phyloP scores from a whole-genome alignment of 1,139 yeast genomes.

The Suhomyces bolitotheri region DNA sequence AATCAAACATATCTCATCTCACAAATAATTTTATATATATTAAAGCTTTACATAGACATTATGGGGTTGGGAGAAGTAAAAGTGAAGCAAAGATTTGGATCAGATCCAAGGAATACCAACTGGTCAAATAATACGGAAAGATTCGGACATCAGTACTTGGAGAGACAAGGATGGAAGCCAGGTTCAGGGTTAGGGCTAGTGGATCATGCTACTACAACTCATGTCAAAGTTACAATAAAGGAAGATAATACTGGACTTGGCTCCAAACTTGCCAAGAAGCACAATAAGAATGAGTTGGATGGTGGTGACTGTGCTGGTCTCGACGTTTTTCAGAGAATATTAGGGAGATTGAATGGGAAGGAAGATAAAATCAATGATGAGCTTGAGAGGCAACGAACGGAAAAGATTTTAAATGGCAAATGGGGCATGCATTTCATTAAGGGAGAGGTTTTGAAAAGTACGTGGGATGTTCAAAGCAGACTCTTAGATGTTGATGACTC shows the following conservation, averaged over 20 bases:
- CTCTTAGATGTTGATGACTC: constrained; percentile 29
- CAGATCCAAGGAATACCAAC: constrained; percentile 89
- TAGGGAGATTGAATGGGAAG: constrained; percentile 83
- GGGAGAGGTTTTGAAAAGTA: constrained; percentile 80
- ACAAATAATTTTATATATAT: no score
- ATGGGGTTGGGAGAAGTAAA: constrained; percentile 92
- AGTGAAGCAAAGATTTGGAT: constrained; percentile 81
- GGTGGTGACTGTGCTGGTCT: constrained; percentile 87
- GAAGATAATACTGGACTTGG: constrained; percentile 87
- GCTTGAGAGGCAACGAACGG: constrained; percentile 64
- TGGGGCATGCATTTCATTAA: constrained; percentile 86
- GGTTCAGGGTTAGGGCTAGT: constrained; percentile 84
- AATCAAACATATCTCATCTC: constrained; percentile 6
- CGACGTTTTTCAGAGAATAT: constrained; percentile 86
- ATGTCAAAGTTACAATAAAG: constrained; percentile 78
- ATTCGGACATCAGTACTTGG: constrained; percentile 85
- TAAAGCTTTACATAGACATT: no score
- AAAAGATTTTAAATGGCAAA: constrained; percentile 69
- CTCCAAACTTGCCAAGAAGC: constrained; percentile 63
- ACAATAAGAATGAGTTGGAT: constrained; percentile 55
- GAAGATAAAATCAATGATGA: constrained; percentile 60
- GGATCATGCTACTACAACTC: constrained; percentile 65
- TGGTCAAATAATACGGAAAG: constrained; percentile 89
- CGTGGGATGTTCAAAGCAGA: constrained; percentile 87
- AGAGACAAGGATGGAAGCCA: constrained; percentile 86